phyloP scores from a whole-genome alignment of 495 filamentous ascomycete species.

The Poronia punctata region DNA sequence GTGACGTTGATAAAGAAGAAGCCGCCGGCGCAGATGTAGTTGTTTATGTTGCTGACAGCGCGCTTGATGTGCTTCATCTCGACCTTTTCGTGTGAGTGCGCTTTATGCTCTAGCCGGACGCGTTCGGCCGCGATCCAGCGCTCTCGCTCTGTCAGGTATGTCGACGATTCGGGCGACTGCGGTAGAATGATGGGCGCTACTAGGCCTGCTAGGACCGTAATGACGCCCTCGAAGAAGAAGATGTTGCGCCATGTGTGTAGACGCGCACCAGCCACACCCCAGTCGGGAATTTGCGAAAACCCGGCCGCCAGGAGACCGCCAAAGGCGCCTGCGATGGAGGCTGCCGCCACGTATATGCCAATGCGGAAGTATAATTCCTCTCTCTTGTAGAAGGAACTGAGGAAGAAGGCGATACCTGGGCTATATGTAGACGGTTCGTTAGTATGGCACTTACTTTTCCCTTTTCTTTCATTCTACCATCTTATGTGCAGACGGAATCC shows the following conservation, averaged over 20 bases:
- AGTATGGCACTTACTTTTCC: neutral
- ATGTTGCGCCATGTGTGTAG: slow-evolving; percentile 59
- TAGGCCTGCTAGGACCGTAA: slow-evolving; percentile 46
- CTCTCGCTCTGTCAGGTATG: slow-evolving; percentile 47
- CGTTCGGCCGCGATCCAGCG: slow-evolving; percentile 36
- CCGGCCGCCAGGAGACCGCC: slow-evolving; percentile 49
- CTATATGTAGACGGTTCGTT: neutral
- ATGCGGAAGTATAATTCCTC: slow-evolving; percentile 49
- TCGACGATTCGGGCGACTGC: slow-evolving; percentile 43
- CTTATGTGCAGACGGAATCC: no score
- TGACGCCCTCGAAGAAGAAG: slow-evolving; percentile 57
- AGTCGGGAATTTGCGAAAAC: slow-evolving; percentile 42
- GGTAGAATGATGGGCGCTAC: slow-evolving; percentile 48
- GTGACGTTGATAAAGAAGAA: slow-evolving; percentile 49
- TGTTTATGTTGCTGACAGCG: slow-evolving; percentile 38
- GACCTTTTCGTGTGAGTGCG: slow-evolving; percentile 29
- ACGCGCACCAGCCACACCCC: slow-evolving; percentile 36
- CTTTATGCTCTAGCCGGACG: slow-evolving; percentile 32
- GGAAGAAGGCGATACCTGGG: slow-evolving; percentile 50
- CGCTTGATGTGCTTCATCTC: slow-evolving; percentile 29
- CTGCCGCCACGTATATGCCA: slow-evolving; percentile 50
- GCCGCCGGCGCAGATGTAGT: slow-evolving; percentile 39
- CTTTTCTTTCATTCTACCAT: no score
- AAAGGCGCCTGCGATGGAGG: slow-evolving; percentile 50
- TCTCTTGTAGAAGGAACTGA: slow-evolving; percentile 52